phyloP scores from a whole-genome alignment of 1,139 yeast genomes.

The Yamadazyma blattariae region DNA sequence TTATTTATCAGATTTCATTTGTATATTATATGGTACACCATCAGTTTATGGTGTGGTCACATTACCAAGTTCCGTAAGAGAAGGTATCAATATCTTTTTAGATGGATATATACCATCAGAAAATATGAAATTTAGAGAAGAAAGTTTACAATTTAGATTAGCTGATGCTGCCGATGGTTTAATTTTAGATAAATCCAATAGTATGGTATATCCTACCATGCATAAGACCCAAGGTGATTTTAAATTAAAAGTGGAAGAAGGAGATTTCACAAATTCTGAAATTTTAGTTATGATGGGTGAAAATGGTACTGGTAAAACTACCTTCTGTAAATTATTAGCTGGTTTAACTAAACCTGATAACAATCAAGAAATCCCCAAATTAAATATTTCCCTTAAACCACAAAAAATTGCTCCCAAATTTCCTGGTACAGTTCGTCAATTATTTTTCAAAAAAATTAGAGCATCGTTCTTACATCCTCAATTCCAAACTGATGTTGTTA shows the following conservation, averaged over 20 bases:
- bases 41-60: conserved; percentile 98
- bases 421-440: conserved; percentile 97
- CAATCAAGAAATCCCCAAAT: conserved; percentile 74
- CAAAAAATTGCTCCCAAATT: conserved; percentile 98
- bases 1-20: conserved; percentile 91
- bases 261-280: conserved; percentile 94
- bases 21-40: conserved; percentile 96
- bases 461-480: conserved; percentile 94
- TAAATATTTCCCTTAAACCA: conserved; percentile 96
- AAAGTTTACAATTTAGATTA: conserved; percentile 88
- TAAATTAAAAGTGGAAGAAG: conserved; percentile 73
- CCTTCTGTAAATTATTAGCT: conserved; percentile 91
- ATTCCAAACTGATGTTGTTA: conserved; percentile 96
- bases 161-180: conserved; percentile 87
- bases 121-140: conserved; percentile 94
- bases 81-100: conserved; percentile 95
- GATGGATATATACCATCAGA: conserved; percentile 98
- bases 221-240: conserved; percentile 93
- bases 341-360: conserved; percentile 88
- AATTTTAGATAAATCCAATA: conserved; percentile 74
- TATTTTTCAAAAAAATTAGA: conserved; percentile 93
- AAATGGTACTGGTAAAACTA: conserved; percentile 98
- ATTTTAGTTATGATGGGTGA: conserved; percentile 99
- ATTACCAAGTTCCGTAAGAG: conserved; percentile 92
- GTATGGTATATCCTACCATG: conserved; percentile 78